Base-by-base conservation (phyloP, 176 grass and related monocot genomes). In the Aegilops speltoides region DNA sequence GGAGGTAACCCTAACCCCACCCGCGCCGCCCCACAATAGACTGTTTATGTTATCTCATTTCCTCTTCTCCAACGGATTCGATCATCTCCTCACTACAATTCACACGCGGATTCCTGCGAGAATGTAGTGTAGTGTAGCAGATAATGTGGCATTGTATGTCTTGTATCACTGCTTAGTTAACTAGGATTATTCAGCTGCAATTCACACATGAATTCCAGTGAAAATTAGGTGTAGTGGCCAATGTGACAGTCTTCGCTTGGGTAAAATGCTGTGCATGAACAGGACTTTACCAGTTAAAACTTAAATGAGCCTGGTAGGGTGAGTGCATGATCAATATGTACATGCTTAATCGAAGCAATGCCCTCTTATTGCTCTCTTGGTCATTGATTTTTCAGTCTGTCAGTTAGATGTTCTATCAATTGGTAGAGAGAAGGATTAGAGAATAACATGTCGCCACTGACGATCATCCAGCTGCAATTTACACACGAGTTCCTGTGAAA, bases 1-100 rank as follows among this genome's bases (percentile, higher is more conserved):
- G 86, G 94, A 99, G 97, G 94, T 96, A 83, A 54, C 64, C 26
- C 64, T 29, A 68, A 68, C 31, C 33, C 61, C 20, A 20, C 48
- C 48, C 48, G 1, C 4, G 46, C 13, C 13, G 12, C 3, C 3
- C 10, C 6, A 29, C 29, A 29, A 31, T 3, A 12, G 0, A 45
- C 41, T 50, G 46, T 6, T 50, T 14, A 46, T 41, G 0, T 3
- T 14, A 4, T 16, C 12, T 50, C 1, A 50, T 15, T 50, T n/a
- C 7, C 0, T 60, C 3, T 62, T 62, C 7, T 29, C 63, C 63
- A 28, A 29, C 36, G 3, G 10, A 9, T 34, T 40, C 3, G 64
- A 78, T 83, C 62, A 1, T 26, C 63, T 73, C 38, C 7, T 23
- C 22, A 0, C 64, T 23, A 14, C 79, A 45, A 8, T 68, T 56